Conservation (phyloP, 805 yeast species). For the Wickerhamiella cacticola region DNA sequence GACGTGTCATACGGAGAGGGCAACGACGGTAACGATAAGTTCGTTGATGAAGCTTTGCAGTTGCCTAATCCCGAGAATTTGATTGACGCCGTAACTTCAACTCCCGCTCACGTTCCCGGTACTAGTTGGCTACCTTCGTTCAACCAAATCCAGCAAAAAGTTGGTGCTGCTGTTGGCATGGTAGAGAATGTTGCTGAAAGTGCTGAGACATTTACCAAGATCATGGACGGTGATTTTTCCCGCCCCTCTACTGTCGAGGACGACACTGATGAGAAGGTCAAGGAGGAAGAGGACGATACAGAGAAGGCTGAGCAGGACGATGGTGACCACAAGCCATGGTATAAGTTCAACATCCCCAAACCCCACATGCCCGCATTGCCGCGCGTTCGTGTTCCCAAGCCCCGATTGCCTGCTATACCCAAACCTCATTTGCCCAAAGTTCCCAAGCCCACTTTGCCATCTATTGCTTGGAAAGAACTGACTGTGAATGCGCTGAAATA, state of each 20-base stretch:
- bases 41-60: slow-evolving; percentile 4
- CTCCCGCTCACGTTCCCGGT: neutral
- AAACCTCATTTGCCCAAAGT: neutral
- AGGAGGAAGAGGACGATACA: neutral
- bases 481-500: neutral
- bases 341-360: neutral
- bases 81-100: neutral
- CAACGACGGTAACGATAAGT: neutral
- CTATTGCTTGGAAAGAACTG: neutral
- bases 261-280: neutral
- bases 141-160: slow-evolving; percentile 2
- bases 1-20: slow-evolving; percentile 9
- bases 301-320: neutral
- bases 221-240: slow-evolving; percentile 5
- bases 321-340: neutral
- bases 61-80: slow-evolving; percentile 3
- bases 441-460: neutral
- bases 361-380: neutral
- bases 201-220: slow-evolving; percentile 1
- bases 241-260: neutral
- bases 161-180: neutral
- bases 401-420: neutral
- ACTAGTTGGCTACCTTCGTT: slow-evolving; percentile 4
- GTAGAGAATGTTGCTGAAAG: neutral
- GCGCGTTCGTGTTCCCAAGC: too few relatives aligned